Evolutionary conservation across 2,329 filamentous ascomycete genomes (phyloP).

Genomic region (Venturia pyrina): DNA sequence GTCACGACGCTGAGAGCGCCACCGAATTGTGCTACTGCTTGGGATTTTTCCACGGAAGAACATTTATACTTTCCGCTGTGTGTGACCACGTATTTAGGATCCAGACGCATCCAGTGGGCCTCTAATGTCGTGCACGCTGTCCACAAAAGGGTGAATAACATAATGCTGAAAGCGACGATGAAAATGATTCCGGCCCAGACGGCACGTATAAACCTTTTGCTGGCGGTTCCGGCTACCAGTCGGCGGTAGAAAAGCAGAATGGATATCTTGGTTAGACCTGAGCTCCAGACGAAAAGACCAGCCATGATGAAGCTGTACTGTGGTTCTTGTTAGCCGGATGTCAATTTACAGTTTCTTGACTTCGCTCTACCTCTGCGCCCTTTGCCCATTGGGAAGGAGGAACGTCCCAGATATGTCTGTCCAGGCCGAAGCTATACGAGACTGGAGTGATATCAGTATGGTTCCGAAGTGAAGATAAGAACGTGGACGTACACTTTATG

Average conservation of each 20-base stretch:
- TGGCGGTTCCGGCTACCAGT: conserved; percentile 21
- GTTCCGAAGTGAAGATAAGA: not conserved
- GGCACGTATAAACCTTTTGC: conserved; percentile 20
- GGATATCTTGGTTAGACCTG: conserved; percentile 26
- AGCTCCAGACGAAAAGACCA: conserved; percentile 23
- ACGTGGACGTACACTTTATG: not conserved
- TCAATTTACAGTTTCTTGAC: not conserved
- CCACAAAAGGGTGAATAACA: conserved; percentile 20
- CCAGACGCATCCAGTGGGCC: conserved; percentile 25
- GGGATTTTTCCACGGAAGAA: conserved; percentile 1
- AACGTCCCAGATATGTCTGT: conserved; percentile 29
- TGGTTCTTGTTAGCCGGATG: not conserved
- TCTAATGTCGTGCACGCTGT: conserved; percentile 23
- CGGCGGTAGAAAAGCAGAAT: conserved; percentile 29
- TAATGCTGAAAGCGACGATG: conserved; percentile 19
- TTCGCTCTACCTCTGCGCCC: conserved; percentile 16
- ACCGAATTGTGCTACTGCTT: conserved; percentile 11
- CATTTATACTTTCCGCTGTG: conserved; percentile 18
- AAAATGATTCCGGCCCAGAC: conserved; percentile 17
- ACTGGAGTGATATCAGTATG: conserved; percentile 12
- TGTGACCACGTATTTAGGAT: conserved; percentile 17
- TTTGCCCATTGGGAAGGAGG: conserved; percentile 9
- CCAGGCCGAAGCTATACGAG: conserved; percentile 20
- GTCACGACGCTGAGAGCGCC: conserved; percentile 16
- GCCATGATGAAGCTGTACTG: conserved; percentile 25